phyloP scores from a whole-genome alignment of 352 stramenopile genomes.

The Aphanomyces invadans region DNA sequence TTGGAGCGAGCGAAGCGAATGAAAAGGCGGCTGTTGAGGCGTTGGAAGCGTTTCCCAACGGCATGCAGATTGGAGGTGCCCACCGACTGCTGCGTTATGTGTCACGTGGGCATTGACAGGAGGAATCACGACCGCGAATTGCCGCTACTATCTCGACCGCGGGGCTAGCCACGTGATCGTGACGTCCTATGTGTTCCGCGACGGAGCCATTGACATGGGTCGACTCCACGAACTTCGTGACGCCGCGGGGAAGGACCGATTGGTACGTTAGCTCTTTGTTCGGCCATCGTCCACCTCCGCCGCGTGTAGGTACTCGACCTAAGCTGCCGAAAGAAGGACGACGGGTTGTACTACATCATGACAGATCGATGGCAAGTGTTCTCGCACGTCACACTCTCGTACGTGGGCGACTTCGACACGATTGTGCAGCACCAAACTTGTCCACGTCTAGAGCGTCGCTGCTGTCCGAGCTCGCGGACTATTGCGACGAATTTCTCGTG shows the following conservation, averaged over 20 bases:
- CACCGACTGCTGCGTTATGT: constrained; percentile 8
- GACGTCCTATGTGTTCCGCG: constrained; percentile 94
- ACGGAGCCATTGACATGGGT: constrained; percentile 86
- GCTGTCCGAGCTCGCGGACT: constrained; percentile 81
- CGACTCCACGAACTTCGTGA: constrained; percentile 56
- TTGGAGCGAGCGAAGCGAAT: constrained; percentile 89
- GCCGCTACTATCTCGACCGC: constrained; percentile 88
- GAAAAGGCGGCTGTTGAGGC: constrained; percentile 83
- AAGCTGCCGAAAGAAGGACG: constrained; percentile 89
- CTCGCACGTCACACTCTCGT: constrained; percentile 88
- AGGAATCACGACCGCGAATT: constrained; percentile 91
- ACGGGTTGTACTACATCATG: constrained; percentile 92
- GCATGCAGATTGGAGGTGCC: constrained; percentile 92
- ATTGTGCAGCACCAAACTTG: neutral
- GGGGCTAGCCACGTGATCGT: constrained; percentile 98
- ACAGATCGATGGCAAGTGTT: constrained; percentile 97
- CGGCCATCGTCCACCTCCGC: neutral
- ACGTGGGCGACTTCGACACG: neutral
- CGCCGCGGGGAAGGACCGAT: constrained; percentile 65
- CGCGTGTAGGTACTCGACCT: constrained; percentile 89
- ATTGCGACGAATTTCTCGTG: constrained; percentile 97
- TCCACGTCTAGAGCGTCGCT: constrained; percentile 48
- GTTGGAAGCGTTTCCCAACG: constrained; percentile 82
- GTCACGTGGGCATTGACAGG: constrained; percentile 29
- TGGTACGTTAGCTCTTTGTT: constrained; percentile 32